A percentile compares a stretch with the other conserved stretches of the same genome.
phyloP scores from a whole-genome alignment of 2,329 filamentous ascomycete genomes.

The Paecilomyces niveus region DNA sequence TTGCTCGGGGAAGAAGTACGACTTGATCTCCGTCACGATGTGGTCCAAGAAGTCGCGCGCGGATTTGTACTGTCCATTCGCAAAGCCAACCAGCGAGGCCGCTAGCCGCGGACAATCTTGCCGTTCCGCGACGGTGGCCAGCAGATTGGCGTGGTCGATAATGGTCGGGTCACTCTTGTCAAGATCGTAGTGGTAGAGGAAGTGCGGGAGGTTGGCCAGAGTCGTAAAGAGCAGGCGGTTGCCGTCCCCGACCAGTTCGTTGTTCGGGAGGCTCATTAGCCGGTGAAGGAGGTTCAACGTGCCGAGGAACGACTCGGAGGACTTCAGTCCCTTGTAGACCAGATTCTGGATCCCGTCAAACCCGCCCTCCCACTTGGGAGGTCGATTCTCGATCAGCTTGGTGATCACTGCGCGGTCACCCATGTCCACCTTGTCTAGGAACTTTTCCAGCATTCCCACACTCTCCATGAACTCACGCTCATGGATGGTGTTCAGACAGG shows the following conservation, averaged over 20 bases:
- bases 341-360: slow-evolving; percentile 83
- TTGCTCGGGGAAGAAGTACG: slow-evolving; percentile 70
- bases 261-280: slow-evolving; percentile 70
- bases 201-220: slow-evolving; percentile 86
- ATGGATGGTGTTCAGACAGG: slow-evolving; percentile 93
- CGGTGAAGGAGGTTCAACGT: slow-evolving; percentile 72
- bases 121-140: slow-evolving; percentile 65
- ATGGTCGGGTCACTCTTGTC: slow-evolving; percentile 49
- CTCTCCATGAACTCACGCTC: slow-evolving; percentile 91
- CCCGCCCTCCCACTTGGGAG: slow-evolving; percentile 76
- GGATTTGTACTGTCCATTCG: slow-evolving; percentile 57
- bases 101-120: slow-evolving; percentile 64
- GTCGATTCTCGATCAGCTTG: slow-evolving; percentile 69
- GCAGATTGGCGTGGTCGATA: slow-evolving; percentile 58
- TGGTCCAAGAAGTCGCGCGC: slow-evolving; percentile 71
- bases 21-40: slow-evolving; percentile 65
- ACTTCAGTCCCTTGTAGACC: slow-evolving; percentile 86
- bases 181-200: slow-evolving; percentile 71
- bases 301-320: slow-evolving; percentile 70
- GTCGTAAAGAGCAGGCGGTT: slow-evolving; percentile 75
- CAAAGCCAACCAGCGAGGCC: slow-evolving; percentile 62
- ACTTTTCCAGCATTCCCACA: slow-evolving; percentile 81
- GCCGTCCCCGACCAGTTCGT: slow-evolving; percentile 73
- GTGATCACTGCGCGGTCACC: slow-evolving; percentile 60
- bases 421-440: slow-evolving; percentile 78